Percentiles rank a stretch among this genome's conserved stretches.
These are phyloP conservation scores for Cymodocea nodosa DNA, from an alignment of 116 monocot species.

Conservation along the genomic window DNA sequence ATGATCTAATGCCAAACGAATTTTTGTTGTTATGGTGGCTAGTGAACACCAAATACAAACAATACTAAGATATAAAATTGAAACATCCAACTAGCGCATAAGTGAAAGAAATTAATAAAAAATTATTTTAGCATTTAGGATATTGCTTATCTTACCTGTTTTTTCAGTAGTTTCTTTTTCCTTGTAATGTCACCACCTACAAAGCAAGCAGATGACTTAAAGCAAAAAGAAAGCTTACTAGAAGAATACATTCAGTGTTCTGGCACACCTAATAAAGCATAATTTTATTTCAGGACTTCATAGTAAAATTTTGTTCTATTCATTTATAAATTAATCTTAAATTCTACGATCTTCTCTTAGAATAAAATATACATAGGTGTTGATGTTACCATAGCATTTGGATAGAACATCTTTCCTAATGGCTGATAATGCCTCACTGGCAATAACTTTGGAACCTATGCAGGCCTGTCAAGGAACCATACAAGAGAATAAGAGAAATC, in stretches of 20 bases:
- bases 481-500: neutral
- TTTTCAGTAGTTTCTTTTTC: constrained; percentile 92
- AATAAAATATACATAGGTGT: neutral
- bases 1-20: too few relatives aligned
- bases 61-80: too few relatives aligned
- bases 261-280: too few relatives aligned
- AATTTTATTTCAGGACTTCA: too few relatives aligned
- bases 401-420: constrained; percentile 93
- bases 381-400: constrained; percentile 83
- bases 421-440: constrained; percentile 88
- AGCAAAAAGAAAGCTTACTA: neutral
- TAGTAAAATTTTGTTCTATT: too few relatives aligned
- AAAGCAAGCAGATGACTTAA: neutral
- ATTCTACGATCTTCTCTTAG: neutral
- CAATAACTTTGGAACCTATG: constrained; percentile 91
- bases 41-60: too few relatives aligned
- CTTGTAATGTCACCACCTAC: constrained; percentile 89
- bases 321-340: neutral
- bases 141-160: constrained; percentile 46
- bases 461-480: constrained; percentile 53
- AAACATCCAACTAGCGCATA: too few relatives aligned
- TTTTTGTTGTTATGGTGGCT: too few relatives aligned
- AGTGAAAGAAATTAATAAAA: neutral
- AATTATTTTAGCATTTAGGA: neutral
- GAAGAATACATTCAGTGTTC: neutral